Evolutionary conservation across 441 rosid species (phyloP).

Genomic region (Gossypium aridum): DNA sequence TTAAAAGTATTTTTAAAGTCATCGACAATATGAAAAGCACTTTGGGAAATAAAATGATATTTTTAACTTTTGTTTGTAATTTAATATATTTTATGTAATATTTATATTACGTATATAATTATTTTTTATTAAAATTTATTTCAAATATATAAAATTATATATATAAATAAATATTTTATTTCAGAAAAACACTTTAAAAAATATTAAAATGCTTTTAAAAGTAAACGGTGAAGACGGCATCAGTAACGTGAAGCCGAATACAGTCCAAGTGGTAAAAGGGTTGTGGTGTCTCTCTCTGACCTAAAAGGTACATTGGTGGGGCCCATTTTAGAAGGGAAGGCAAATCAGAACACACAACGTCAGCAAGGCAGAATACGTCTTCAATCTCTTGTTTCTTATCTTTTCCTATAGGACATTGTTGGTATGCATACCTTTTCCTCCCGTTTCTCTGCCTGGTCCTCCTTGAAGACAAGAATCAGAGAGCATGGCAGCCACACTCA

Average conservation of each 20-base stretch:
- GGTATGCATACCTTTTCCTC: not conserved
- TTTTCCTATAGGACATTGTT: not conserved
- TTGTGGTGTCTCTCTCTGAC: not conserved
- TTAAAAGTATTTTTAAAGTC: too few species aligned
- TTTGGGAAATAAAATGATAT: too few species aligned
- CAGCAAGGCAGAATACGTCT: not conserved
- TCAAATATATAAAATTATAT: too few species aligned
- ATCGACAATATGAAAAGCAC: too few species aligned
- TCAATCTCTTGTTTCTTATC: constrained; percentile 19
- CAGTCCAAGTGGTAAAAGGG: not conserved
- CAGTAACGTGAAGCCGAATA: not conserved
- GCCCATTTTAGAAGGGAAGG: not conserved
- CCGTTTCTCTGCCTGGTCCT: not conserved
- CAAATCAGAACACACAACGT: not conserved
- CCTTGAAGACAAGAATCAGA: not conserved
- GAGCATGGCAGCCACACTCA: constrained; percentile 69
- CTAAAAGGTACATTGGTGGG: not conserved
- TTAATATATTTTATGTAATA: too few species aligned
- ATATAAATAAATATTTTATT: too few species aligned
- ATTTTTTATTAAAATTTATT: too few species aligned
- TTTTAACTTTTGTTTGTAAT: too few species aligned
- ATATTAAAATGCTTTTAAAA: too few species aligned
- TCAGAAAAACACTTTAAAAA: too few species aligned
- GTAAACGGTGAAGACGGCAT: too few species aligned
- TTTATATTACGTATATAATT: too few species aligned